phyloP scores from a whole-genome alignment of 352 stramenopile genomes.

The Pythium myriotylum region DNA sequence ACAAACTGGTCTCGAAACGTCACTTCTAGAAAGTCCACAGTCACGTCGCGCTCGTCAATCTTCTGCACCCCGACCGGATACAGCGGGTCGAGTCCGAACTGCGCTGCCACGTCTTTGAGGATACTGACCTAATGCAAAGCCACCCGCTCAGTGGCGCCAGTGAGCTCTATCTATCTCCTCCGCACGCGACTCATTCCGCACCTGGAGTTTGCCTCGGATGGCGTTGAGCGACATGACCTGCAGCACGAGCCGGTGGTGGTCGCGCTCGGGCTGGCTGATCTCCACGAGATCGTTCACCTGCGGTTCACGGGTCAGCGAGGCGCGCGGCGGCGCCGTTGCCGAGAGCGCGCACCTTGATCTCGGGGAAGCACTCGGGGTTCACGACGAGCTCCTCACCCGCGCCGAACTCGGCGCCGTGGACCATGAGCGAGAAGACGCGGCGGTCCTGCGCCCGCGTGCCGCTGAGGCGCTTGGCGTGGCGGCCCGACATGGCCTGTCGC shows the following conservation, averaged over 20 bases:
- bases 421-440: conserved; percentile 58
- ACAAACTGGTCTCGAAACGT: conserved; percentile 93
- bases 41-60: conserved; percentile 58
- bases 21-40: conserved; percentile 86
- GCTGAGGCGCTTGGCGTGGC: conserved; percentile 37
- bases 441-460: conserved; percentile 32
- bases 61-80: conserved; percentile 54
- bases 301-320: too few species aligned
- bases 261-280: conserved; percentile 55
- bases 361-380: conserved; percentile 74
- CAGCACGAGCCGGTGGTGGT: conserved; percentile 65
- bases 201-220: conserved; percentile 70
- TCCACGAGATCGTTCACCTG: conserved; percentile 62
- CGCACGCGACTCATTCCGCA: conserved; percentile 6
- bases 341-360: conserved; percentile 42
- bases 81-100: conserved; percentile 76
- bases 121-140: conserved; percentile 53
- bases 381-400: conserved; percentile 69
- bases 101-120: conserved; percentile 68
- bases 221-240: conserved; percentile 63
- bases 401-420: conserved; percentile 75
- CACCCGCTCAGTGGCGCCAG: neutral
- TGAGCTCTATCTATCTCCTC: too few species aligned
- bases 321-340: too few species aligned
- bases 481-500: conserved; percentile 3